These are phyloP conservation scores for Mortierella alpina DNA, from an alignment of 192 early-diverging fungal species.

Conservation along the genomic window DNA sequence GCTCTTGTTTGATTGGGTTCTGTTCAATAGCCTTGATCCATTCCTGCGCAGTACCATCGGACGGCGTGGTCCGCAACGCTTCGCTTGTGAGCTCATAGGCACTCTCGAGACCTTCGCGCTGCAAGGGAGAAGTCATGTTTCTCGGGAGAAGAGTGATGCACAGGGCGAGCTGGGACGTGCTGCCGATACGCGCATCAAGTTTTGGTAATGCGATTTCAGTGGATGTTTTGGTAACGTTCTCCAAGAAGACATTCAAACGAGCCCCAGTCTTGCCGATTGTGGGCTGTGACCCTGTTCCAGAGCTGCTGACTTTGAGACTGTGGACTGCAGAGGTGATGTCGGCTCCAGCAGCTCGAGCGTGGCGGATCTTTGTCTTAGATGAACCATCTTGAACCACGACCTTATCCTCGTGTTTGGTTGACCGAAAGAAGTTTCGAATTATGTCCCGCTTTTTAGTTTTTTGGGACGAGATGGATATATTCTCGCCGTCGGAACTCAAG, in stretches of 20 bases:
- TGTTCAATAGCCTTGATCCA: conserved; percentile 4
- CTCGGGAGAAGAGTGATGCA: conserved; percentile 1
- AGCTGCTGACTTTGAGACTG: conserved; percentile 5
- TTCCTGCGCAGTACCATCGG: not conserved
- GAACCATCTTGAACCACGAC: not conserved
- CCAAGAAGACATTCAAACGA: not conserved
- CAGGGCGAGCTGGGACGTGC: not conserved
- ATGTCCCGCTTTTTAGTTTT: not conserved
- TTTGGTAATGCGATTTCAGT: not conserved
- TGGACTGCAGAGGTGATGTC: not conserved
- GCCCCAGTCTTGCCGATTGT: no score
- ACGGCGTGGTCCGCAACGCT: not conserved
- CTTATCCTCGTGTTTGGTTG: not conserved
- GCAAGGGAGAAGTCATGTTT: not conserved
- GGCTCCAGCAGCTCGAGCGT: not conserved
- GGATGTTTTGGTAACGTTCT: not conserved
- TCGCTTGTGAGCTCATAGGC: not conserved
- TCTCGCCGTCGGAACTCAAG: not conserved
- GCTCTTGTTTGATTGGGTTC: not conserved
- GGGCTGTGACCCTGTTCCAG: not conserved
- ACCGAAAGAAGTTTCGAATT: not conserved
- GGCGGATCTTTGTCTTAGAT: not conserved
- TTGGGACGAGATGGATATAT: not conserved
- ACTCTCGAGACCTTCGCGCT: not conserved
- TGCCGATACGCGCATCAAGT: not conserved